phyloP scores from a whole-genome alignment of 129 eudicot species.

The Dittrichia graveolens region DNA sequence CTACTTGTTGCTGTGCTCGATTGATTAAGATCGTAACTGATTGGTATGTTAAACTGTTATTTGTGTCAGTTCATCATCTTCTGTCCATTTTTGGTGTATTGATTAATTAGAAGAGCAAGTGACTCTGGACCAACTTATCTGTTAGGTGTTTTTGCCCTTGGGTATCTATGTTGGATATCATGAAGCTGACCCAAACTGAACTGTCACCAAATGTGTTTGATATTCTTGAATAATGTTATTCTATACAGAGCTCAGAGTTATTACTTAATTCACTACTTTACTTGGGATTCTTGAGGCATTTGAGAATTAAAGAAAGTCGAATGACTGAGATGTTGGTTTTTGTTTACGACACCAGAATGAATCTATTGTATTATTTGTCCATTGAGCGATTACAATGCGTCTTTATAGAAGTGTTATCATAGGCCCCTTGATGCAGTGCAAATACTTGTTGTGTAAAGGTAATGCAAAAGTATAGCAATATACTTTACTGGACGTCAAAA shows the following conservation, averaged over 20 bases:
- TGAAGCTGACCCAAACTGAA: neutral
- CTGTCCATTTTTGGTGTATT: neutral
- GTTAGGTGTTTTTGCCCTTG: neutral
- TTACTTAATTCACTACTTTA: constrained; percentile 6
- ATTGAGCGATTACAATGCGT: neutral
- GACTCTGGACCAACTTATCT: neutral
- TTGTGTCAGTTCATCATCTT: neutral
- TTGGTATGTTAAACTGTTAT: neutral
- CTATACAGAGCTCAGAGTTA: neutral
- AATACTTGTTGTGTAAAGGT: neutral
- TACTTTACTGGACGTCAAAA: neutral
- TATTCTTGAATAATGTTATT: neutral
- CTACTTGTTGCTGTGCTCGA: neutral
- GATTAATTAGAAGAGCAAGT: constrained; percentile 6
- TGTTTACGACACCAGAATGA: neutral
- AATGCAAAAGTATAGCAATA: neutral
- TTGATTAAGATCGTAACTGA: neutral
- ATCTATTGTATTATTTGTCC: neutral
- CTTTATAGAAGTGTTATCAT: too few relatives aligned
- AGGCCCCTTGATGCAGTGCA: too few relatives aligned
- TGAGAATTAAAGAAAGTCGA: neutral
- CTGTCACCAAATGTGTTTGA: neutral
- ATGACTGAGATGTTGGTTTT: neutral
- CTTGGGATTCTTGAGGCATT: neutral
- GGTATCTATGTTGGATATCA: neutral